Conservation (phyloP, 139 green algal species). For the Desmodesmus armatus region DNA sequence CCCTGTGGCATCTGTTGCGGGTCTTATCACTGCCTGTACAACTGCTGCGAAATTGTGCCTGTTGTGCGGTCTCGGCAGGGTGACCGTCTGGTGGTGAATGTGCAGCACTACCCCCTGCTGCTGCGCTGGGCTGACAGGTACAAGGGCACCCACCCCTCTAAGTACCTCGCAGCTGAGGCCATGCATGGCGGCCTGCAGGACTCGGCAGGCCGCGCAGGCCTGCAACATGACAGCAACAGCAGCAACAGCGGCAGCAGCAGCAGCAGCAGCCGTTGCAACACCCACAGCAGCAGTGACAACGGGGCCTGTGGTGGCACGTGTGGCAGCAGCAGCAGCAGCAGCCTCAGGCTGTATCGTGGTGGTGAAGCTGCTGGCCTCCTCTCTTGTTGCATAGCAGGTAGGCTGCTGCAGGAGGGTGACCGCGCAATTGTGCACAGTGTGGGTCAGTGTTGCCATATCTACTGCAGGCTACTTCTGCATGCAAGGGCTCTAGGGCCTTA, state of each 20-base stretch:
- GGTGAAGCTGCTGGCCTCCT: background rate
- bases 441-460: too few species aligned
- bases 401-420: background rate
- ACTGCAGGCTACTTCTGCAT: background rate
- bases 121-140: constrained; percentile 10
- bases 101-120: constrained; percentile 10
- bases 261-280: constrained; percentile 2
- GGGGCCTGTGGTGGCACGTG: background rate
- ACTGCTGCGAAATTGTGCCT: background rate
- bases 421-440: too few species aligned
- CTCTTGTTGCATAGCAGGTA: background rate
- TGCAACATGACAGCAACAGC: background rate
- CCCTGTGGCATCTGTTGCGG: background rate
- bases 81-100: background rate
- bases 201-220: too few species aligned
- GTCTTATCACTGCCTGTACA: background rate
- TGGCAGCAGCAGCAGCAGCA: background rate
- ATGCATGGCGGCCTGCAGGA: too few species aligned
- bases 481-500: background rate
- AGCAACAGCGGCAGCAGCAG: background rate
- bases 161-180: too few species aligned
- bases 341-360: background rate
- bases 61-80: background rate
- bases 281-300: background rate
- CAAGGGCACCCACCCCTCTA: background rate